Base-by-base conservation (phyloP, 305 asterid species). In the Stenogyne calaminthoides region DNA sequence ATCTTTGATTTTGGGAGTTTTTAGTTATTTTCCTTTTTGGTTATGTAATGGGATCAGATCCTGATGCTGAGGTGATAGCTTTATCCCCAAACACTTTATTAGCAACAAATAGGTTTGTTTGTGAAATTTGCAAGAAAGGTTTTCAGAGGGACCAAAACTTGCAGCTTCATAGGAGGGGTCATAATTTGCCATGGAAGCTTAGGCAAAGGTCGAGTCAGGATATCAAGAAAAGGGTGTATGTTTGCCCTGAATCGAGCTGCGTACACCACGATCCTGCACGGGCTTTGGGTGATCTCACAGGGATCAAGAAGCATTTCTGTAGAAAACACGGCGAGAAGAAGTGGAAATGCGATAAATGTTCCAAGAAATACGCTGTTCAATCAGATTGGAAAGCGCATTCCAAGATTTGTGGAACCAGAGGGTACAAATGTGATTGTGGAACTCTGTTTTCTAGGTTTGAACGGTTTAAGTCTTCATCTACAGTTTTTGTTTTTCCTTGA, bases 241-340 rank as follows among this genome's bases (percentile, higher is more conserved):
- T 88, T 9, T 88, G 93, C 83, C 93, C 93, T 0, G 90, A 84
- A 58, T 56, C 80, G 2, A 81, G 77, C 61, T 88, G 93, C 62
- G 86, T 85, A 0, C 93, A 88, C 76, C 88, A 86, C 71, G 78
- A 81, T 10, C 85, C 89, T 18, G 69, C 82, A 0, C 79, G 89
- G 47, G 93, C 93, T 0, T 72, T 88, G 63, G 90, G 93, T 11
- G 90, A 88, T 69, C 78, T 88, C 18, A 85, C 89, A 3, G 93
- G 93, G 22, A 88, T 88, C 52, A 88, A 88, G 80, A 88, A 88
- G 65, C 93, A 88, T 73, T 88, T 86, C 72, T 84, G 87, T 80
- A 70, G 89, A 61, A 88, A 88, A 58, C 93, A 88, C 25, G 89
- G 91, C 5, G 93, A 88, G 80, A 88, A 86, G 86, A 88, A 88